Conservation (phyloP, 176 grass and related monocot species). For the Oryza meyeriana region DNA sequence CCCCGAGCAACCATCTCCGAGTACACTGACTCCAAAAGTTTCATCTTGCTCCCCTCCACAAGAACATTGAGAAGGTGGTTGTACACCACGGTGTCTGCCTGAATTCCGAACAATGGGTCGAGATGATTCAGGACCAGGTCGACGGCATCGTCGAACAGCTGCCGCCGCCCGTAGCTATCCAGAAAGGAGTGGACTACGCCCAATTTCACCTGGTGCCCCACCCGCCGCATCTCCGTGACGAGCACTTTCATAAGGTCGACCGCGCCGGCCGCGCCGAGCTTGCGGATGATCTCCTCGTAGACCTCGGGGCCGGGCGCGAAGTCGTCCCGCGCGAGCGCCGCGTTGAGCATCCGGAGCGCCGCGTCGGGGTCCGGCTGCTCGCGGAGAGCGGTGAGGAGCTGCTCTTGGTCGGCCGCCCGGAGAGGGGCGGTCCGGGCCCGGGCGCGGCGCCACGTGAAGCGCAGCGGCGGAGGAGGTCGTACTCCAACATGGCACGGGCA, state of each 20-base stretch:
- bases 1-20: slow-evolving; percentile 49
- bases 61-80: slow-evolving; percentile 69
- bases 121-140: slow-evolving; percentile 70
- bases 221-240: slow-evolving; percentile 54
- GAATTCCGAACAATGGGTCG: slow-evolving; percentile 35
- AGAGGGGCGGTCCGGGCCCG: background rate
- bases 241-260: slow-evolving; percentile 59
- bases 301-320: slow-evolving; percentile 25
- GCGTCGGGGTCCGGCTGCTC: slow-evolving; percentile 60
- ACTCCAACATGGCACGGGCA: background rate
- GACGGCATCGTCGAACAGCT: slow-evolving; percentile 61
- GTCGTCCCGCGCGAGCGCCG: slow-evolving; percentile 40
- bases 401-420: slow-evolving; percentile 30
- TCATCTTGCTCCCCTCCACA: slow-evolving; percentile 62
- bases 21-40: slow-evolving; percentile 67
- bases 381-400: slow-evolving; percentile 46
- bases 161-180: slow-evolving; percentile 47
- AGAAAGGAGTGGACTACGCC: slow-evolving; percentile 53
- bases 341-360: slow-evolving; percentile 52
- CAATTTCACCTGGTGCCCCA: slow-evolving; percentile 36
- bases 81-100: slow-evolving; percentile 41
- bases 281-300: slow-evolving; percentile 68
- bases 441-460: background rate
- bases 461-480: background rate
- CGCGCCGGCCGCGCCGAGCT: slow-evolving; percentile 56